Percentiles rank a stretch among this genome's conserved stretches.
phyloP scores from a whole-genome alignment of 2,329 filamentous ascomycete species.

The Stachybotrys chlorohalonatus region DNA sequence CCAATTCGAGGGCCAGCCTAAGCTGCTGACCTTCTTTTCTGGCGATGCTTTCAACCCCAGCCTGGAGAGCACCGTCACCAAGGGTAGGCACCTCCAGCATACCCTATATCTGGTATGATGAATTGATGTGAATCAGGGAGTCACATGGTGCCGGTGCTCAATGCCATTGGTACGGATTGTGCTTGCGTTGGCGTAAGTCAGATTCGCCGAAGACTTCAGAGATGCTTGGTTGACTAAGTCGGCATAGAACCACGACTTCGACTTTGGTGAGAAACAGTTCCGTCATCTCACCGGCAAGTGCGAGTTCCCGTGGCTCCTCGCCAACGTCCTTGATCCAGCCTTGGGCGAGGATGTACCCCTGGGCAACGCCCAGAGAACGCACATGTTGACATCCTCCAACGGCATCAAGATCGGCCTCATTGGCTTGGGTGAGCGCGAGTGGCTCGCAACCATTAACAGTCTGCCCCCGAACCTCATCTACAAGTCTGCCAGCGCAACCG shows the following conservation, averaged over 20 bases:
- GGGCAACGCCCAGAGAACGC: constrained; percentile 64
- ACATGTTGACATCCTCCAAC: constrained; percentile 71
- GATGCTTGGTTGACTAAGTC: background rate
- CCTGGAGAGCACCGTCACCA: constrained; percentile 80
- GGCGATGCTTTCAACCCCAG: constrained; percentile 91
- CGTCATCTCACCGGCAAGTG: constrained; percentile 63
- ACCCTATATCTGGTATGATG: background rate
- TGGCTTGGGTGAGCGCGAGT: constrained; percentile 79
- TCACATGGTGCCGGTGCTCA: constrained; percentile 84
- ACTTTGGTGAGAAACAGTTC: constrained; percentile 82
- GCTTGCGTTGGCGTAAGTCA: constrained; percentile 70
- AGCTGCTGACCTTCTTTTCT: constrained; percentile 73
- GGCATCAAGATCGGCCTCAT: constrained; percentile 81
- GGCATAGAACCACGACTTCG: constrained; percentile 77
- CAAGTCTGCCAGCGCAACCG: constrained; percentile 67
- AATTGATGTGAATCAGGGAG: constrained; percentile 34
- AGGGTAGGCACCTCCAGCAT: constrained; percentile 43
- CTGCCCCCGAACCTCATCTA: constrained; percentile 77
- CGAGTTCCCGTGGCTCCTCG: constrained; percentile 80
- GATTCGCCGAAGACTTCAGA: constrained; percentile 2
- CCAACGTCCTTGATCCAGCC: constrained; percentile 78
- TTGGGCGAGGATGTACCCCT: constrained; percentile 67
- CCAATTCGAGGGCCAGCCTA: constrained; percentile 53
- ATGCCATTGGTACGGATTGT: constrained; percentile 65
- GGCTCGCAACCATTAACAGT: constrained; percentile 81